These are phyloP conservation scores for Penicillium argentinense DNA, from an alignment of 495 filamentous ascomycete genomes.

Conservation along the genomic window DNA sequence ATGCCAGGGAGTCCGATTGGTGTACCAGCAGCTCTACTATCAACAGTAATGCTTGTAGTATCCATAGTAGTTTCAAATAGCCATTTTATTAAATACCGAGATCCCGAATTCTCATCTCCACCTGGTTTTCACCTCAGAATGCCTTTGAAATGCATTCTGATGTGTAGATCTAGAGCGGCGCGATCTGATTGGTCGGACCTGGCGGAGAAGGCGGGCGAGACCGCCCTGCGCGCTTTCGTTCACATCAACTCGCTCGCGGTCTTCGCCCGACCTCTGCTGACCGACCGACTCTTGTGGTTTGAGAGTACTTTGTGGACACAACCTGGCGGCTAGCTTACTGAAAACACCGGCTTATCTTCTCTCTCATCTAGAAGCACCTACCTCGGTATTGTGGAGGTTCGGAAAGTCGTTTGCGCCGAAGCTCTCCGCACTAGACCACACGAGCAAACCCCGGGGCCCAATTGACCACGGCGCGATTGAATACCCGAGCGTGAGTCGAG, in stretches of 20 bases:
- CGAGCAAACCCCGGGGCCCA: not conserved
- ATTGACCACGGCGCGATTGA: not conserved
- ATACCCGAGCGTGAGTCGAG: not conserved
- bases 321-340: no score
- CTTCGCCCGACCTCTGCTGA: no score
- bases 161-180: not conserved
- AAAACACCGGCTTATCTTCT: not conserved
- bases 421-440: not conserved
- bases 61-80: no score
- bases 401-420: not conserved
- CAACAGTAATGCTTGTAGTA: no score
- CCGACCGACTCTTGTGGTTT: not conserved
- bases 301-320: no score
- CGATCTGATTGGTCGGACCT: slow-evolving; percentile 10
- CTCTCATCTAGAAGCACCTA: not conserved
- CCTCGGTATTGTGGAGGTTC: not conserved
- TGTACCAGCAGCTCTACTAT: no score
- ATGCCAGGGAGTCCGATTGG: no score
- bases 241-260: slow-evolving; percentile 1
- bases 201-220: slow-evolving; percentile 5
- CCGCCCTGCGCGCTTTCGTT: not conserved
- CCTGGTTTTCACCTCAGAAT: no score
- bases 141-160: no score
- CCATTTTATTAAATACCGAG: no score
- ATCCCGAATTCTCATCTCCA: no score